These are phyloP conservation scores for Hypholoma sublateritium DNA, from an alignment of 768 basidiomycete species.

Conservation along the genomic window DNA sequence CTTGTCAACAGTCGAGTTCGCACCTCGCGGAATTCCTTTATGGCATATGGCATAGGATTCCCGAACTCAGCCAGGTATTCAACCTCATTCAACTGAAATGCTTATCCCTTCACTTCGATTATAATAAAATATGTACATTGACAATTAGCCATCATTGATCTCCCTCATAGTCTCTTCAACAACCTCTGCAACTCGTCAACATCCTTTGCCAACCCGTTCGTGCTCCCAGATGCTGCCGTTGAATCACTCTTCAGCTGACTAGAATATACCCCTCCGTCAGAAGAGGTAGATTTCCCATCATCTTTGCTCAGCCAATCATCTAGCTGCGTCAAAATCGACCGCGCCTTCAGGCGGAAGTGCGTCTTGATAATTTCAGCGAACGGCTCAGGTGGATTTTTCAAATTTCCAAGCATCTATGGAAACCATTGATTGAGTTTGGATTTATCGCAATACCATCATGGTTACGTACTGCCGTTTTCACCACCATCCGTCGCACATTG, in stretches of 20 bases:
- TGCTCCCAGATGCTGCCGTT: conserved; percentile 38
- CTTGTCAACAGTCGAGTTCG: neutral
- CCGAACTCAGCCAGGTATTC: neutral
- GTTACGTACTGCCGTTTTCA: conserved; percentile 73
- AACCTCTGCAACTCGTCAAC: conserved; percentile 68
- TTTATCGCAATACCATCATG: neutral
- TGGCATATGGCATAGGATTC: neutral
- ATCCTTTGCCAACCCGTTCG: conserved; percentile 66
- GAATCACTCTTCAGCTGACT: conserved; percentile 22
- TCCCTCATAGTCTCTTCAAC: conserved; percentile 43
- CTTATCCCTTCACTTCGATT: neutral
- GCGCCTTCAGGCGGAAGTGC: conserved; percentile 87
- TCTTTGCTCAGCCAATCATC: conserved; percentile 78
- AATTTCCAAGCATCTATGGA: conserved; percentile 76
- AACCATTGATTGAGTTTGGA: neutral
- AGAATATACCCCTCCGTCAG: conserved; percentile 52
- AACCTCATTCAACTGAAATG: no score
- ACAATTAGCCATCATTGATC: neutral
- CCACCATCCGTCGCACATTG: conserved; percentile 91
- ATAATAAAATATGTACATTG: conserved; percentile 3
- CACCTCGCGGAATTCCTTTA: neutral
- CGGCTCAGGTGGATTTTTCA: conserved; percentile 81
- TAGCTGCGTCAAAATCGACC: conserved; percentile 66
- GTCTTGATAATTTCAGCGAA: conserved; percentile 87
- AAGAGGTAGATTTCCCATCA: conserved; percentile 60